These are phyloP conservation scores for Chaetomiaceae sp. DNA, from an alignment of 2,329 filamentous ascomycete species.

Conservation along the genomic window DNA sequence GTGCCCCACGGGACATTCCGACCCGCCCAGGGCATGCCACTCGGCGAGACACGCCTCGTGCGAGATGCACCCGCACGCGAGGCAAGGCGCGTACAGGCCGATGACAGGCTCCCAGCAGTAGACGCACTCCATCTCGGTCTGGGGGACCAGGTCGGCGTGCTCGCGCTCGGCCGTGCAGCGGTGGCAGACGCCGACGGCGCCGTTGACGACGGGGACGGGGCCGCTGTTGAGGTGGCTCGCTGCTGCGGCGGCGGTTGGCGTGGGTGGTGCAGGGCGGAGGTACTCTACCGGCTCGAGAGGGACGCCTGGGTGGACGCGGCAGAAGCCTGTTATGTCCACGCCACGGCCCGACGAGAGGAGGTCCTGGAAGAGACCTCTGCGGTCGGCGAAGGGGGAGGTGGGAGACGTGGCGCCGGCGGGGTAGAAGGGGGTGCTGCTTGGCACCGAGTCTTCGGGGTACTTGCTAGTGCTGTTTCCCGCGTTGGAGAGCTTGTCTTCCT, in stretches of 20 bases:
- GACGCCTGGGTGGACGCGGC: conserved; percentile 58
- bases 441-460: conserved; percentile 35
- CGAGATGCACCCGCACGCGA: conserved; percentile 58
- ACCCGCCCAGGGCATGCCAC: conserved; percentile 55
- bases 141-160: conserved; percentile 33
- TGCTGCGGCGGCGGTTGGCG: neutral
- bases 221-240: neutral
- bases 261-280: conserved; percentile 33
- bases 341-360: conserved; percentile 51
- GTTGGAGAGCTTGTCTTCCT: conserved; percentile 37
- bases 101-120: conserved; percentile 59
- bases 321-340: conserved; percentile 60
- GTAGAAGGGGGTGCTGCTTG: conserved; percentile 32
- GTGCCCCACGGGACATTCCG: conserved; percentile 58
- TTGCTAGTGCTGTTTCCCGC: conserved; percentile 30
- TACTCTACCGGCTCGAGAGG: conserved; percentile 57
- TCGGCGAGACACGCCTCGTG: conserved; percentile 57
- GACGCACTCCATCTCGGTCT: conserved; percentile 57
- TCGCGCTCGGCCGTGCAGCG: conserved; percentile 41
- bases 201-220: conserved; percentile 30
- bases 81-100: conserved; percentile 56
- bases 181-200: conserved; percentile 47
- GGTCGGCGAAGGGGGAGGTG: conserved; percentile 47
- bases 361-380: conserved; percentile 48
- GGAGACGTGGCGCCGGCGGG: conserved; percentile 36